Evolutionary conservation across 2,329 filamentous ascomycete genomes (phyloP).

Genomic region (Trichoderma citrinoviride): DNA sequence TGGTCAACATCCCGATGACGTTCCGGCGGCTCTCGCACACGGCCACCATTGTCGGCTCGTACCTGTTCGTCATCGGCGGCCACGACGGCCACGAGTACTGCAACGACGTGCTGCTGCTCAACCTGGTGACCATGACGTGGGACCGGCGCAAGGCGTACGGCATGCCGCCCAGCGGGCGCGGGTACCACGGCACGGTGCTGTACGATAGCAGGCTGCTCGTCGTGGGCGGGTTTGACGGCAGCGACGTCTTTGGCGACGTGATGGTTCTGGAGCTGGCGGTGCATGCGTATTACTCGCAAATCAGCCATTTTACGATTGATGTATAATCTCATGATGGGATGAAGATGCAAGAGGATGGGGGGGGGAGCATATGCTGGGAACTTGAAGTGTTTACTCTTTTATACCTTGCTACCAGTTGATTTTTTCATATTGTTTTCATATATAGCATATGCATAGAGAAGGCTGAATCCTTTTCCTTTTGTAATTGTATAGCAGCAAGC

Average conservation of each 20-base stretch:
- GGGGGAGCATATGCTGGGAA: too few relatives aligned
- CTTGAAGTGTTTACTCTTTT: too few relatives aligned
- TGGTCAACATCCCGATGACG: slow-evolving; percentile 58
- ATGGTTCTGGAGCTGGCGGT: slow-evolving; percentile 66
- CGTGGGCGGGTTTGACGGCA: slow-evolving; percentile 66
- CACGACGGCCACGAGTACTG: slow-evolving; percentile 69
- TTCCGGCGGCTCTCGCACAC: slow-evolving; percentile 66
- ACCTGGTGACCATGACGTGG: slow-evolving; percentile 73
- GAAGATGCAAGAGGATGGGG: too few relatives aligned
- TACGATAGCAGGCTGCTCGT: slow-evolving; percentile 63
- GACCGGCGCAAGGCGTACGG: slow-evolving; percentile 65
- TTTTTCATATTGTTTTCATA: background rate
- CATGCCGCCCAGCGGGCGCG: slow-evolving; percentile 58
- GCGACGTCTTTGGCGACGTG: slow-evolving; percentile 65
- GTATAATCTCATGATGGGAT: slow-evolving; percentile 43
- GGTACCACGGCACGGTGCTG: slow-evolving; percentile 65
- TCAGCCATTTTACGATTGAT: slow-evolving; percentile 69
- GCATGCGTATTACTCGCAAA: slow-evolving; percentile 70
- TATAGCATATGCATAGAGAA: slow-evolving; percentile 3
- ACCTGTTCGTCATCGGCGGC: slow-evolving; percentile 67
- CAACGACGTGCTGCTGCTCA: slow-evolving; percentile 66
- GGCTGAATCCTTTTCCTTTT: background rate
- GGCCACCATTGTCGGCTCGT: slow-evolving; percentile 66
- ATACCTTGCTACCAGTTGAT: too few relatives aligned
- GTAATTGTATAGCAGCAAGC: background rate